Percentiles rank a stretch among this genome's conserved stretches.
phyloP scores from a whole-genome alignment of 2,329 filamentous ascomycete species.

The Aspergillus phoenicis region DNA sequence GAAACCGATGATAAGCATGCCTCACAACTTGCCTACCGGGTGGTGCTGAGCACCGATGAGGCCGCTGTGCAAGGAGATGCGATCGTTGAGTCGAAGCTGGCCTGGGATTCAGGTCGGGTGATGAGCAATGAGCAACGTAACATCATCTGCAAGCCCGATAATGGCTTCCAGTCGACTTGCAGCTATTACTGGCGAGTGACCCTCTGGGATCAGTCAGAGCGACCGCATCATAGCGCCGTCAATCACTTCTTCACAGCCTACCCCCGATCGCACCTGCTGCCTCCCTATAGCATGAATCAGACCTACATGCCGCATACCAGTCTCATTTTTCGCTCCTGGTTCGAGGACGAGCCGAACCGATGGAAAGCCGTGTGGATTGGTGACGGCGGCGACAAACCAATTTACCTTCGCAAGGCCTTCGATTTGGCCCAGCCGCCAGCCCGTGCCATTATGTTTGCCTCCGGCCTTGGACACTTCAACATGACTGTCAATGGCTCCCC shows the following conservation, averaged over 20 bases:
- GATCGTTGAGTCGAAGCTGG: not conserved
- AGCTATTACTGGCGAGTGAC: conserved; percentile 26
- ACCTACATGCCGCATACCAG: conserved; percentile 31
- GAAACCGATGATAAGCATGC: conserved; percentile 9
- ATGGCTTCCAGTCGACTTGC: conserved; percentile 25
- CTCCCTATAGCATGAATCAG: conserved; percentile 31
- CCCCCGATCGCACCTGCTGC: conserved; percentile 24
- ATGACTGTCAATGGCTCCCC: conserved; percentile 24
- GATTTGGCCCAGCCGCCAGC: conserved; percentile 10
- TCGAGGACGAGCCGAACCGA: conserved; percentile 26
- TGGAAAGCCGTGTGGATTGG: conserved; percentile 33
- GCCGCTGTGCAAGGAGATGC: not conserved
- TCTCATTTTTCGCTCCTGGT: conserved; percentile 30
- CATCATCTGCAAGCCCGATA: conserved; percentile 21
- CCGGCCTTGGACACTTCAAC: conserved; percentile 29
- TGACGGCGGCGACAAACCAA: conserved; percentile 29
- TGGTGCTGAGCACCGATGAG: conserved; percentile 15
- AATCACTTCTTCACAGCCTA: conserved; percentile 30
- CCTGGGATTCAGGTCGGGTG: conserved; percentile 26
- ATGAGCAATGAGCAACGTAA: conserved; percentile 27
- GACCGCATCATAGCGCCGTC: conserved; percentile 14
- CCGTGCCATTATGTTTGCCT: conserved; percentile 26
- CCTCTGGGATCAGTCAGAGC: conserved; percentile 21
- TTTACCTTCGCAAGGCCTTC: conserved; percentile 27
- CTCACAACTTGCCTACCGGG: conserved; percentile 21